phyloP scores from a whole-genome alignment of 306 rosid genomes.

The Cicer chorassanicum region DNA sequence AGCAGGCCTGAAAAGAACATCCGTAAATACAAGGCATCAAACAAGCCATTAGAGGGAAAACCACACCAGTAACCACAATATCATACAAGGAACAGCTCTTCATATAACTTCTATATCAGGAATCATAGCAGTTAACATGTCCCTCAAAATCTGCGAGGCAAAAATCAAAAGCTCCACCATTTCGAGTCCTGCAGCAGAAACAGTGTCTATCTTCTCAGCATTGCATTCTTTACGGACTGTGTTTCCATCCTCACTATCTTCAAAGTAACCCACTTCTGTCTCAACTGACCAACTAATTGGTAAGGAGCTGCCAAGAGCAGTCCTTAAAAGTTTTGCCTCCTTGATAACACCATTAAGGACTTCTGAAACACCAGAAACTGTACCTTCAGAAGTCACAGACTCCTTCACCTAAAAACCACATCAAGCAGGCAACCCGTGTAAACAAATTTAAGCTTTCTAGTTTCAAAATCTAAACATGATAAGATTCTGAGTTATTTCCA shows the following conservation, averaged over 20 bases:
- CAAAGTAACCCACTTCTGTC: constrained; percentile 48
- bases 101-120: constrained; percentile 39
- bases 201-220: constrained; percentile 69
- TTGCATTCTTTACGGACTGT: constrained; percentile 47
- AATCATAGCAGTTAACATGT: constrained; percentile 40
- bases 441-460: constrained; percentile 33
- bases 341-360: constrained; percentile 59
- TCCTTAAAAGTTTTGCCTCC: constrained; percentile 81
- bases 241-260: constrained; percentile 48
- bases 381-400: constrained; percentile 50
- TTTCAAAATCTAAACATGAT: constrained; percentile 35
- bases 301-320: constrained; percentile 92
- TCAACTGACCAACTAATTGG: constrained; percentile 89
- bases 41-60: constrained; percentile 21
- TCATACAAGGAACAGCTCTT: constrained; percentile 19
- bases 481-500: constrained; percentile 25
- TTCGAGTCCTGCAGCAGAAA: constrained; percentile 89
- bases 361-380: constrained; percentile 51
- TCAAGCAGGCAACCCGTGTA: constrained; percentile 40
- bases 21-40: constrained; percentile 13
- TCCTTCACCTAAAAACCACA: constrained; percentile 66
- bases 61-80: constrained; percentile 16
- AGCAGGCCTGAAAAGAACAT: not conserved
- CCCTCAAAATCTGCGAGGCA: constrained; percentile 73
- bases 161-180: constrained; percentile 92